These are phyloP conservation scores for Populus tomentosa DNA, from an alignment of 441 rosid species.

Conservation along the genomic window DNA sequence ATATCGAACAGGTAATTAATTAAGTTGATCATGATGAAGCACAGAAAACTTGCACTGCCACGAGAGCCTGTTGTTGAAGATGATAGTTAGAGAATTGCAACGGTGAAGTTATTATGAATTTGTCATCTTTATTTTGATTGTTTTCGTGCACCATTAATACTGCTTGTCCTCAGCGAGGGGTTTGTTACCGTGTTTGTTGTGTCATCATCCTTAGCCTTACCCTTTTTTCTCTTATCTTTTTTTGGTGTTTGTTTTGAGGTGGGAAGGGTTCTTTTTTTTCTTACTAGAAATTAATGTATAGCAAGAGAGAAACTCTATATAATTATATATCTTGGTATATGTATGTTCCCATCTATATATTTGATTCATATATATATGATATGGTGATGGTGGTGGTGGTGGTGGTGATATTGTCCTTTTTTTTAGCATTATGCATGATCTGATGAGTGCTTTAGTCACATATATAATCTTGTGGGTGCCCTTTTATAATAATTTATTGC, in stretches of 20 bases:
- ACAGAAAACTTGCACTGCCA: neutral
- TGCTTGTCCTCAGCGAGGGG: constrained; percentile 35
- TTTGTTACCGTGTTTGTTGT: constrained; percentile 31
- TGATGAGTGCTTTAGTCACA: neutral
- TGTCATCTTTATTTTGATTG: constrained; percentile 26
- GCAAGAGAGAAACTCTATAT: constrained; percentile 40
- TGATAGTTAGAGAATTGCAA: neutral
- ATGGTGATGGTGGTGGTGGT: constrained; percentile 9
- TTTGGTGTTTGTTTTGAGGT: neutral
- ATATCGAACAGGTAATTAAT: constrained; percentile 61
- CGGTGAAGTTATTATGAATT: constrained; percentile 17
- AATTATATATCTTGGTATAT: constrained; percentile 20
- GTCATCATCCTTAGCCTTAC: constrained; percentile 21
- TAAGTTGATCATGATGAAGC: neutral
- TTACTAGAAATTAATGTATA: constrained; percentile 37
- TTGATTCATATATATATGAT: constrained; percentile 10
- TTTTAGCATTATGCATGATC: neutral
- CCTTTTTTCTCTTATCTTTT: neutral
- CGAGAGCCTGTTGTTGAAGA: constrained; percentile 8
- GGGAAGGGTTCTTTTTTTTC: constrained; percentile 3
- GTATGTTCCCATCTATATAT: constrained; percentile 14
- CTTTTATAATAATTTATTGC: neutral
- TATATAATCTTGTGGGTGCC: neutral
- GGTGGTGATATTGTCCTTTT: neutral
- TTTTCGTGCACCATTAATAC: constrained; percentile 27